Evolutionary conservation across 495 filamentous ascomycete genomes (phyloP).

Genomic region (Evernia prunastri): DNA sequence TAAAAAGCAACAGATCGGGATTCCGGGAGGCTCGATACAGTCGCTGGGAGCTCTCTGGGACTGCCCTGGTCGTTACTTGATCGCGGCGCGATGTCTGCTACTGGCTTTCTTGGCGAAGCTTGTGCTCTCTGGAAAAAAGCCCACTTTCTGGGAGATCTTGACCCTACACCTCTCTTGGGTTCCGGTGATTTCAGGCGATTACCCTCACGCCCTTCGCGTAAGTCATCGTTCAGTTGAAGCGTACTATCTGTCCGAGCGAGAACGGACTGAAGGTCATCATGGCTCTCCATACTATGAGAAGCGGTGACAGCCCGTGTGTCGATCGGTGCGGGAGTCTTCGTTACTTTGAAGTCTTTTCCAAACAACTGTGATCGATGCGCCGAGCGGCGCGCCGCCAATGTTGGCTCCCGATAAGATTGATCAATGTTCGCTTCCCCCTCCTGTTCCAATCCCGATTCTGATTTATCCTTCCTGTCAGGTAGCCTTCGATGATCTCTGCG

Average conservation of each 20-base stretch:
- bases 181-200: constrained; percentile 35
- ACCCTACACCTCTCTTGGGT: constrained; percentile 20
- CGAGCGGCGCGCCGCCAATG: constrained; percentile 48
- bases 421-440: not conserved
- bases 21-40: constrained; percentile 35
- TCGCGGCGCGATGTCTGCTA: constrained; percentile 32
- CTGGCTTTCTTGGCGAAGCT: constrained; percentile 38
- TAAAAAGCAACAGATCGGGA: constrained; percentile 64
- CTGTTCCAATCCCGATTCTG: constrained; percentile 8
- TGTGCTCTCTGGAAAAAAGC: constrained; percentile 74
- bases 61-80: constrained; percentile 34
- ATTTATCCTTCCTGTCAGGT: constrained; percentile 20
- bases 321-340: constrained; percentile 33
- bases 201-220: constrained; percentile 35
- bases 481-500: constrained; percentile 23
- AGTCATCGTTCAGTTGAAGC: constrained; percentile 24
- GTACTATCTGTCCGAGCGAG: constrained; percentile 4
- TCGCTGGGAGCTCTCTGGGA: constrained; percentile 37
- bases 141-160: constrained; percentile 56
- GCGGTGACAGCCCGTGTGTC: constrained; percentile 30
- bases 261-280: constrained; percentile 26
- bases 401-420: constrained; percentile 29
- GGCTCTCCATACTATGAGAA: constrained; percentile 30
- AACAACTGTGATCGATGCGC: constrained; percentile 40
- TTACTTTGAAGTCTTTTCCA: constrained; percentile 37